These are phyloP conservation scores for Volvariella volvacea DNA, from an alignment of 1,284 basidiomycete genomes.

Conservation along the genomic window DNA sequence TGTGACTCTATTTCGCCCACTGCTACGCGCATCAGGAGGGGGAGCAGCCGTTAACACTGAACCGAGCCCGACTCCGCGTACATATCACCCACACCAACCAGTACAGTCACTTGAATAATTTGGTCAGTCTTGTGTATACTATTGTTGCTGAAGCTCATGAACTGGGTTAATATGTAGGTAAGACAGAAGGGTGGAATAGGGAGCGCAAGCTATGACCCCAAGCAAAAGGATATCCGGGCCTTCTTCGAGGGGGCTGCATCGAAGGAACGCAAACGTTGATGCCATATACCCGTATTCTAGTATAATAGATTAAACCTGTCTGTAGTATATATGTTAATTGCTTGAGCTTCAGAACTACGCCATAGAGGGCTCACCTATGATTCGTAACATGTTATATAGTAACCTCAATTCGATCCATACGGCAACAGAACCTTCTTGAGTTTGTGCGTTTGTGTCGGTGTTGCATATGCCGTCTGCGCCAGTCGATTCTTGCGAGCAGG, in stretches of 20 bases:
- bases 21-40: slow-evolving; percentile 2
- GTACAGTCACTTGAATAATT: slow-evolving; percentile 45
- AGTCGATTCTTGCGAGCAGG: slow-evolving; percentile 61
- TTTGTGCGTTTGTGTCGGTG: slow-evolving; percentile 51
- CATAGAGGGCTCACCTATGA: too few relatives aligned
- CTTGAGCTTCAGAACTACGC: too few relatives aligned
- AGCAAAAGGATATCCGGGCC: slow-evolving; percentile 67
- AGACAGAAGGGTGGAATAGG: slow-evolving; percentile 78
- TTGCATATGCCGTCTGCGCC: slow-evolving; percentile 58
- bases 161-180: slow-evolving; percentile 37
- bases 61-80: slow-evolving; percentile 25
- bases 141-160: background rate
- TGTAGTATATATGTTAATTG: background rate
- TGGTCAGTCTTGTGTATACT: slow-evolving; percentile 37
- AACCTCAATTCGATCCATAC: slow-evolving; percentile 47
- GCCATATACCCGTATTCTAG: background rate
- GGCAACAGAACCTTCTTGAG: slow-evolving; percentile 65
- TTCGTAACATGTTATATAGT: too few relatives aligned
- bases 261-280: background rate
- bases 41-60: slow-evolving; percentile 14
- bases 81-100: slow-evolving; percentile 47
- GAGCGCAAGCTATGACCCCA: slow-evolving; percentile 63
- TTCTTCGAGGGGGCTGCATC: slow-evolving; percentile 46
- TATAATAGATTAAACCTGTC: background rate
- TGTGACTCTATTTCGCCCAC: background rate